A percentile compares a stretch with the other conserved stretches of the same genome.
Evolutionary conservation across 306 rosid species (phyloP).

Genomic region (Dicorynia guianensis): DNA sequence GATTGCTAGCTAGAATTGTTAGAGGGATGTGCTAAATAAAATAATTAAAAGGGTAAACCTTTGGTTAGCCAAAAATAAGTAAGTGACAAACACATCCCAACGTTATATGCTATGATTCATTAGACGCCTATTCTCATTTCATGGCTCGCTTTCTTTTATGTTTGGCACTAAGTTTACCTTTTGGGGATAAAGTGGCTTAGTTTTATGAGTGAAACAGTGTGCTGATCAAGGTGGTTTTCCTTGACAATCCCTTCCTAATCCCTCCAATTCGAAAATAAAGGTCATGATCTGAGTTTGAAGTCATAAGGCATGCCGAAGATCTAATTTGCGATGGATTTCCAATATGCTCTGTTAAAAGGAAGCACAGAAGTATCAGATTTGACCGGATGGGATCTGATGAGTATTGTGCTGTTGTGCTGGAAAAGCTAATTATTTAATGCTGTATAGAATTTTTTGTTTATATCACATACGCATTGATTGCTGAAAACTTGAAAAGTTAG

Average conservation of each 20-base stretch:
- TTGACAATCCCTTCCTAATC: not conserved
- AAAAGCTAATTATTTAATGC: not conserved
- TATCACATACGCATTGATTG: not conserved
- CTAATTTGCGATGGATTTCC: not conserved
- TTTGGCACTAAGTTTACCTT: not conserved
- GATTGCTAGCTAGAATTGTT: conserved; percentile 13
- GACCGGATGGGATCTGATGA: not conserved
- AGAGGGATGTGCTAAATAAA: conserved; percentile 10
- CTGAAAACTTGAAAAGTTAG: not conserved
- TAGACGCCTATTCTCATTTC: not conserved
- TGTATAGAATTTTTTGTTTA: conserved; percentile 2
- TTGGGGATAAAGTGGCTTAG: not conserved
- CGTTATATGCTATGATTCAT: too few species aligned
- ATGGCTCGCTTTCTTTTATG: not conserved
- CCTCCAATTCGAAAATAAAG: not conserved
- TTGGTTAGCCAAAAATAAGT: not conserved
- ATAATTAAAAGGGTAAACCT: not conserved
- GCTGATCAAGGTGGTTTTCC: conserved; percentile 6
- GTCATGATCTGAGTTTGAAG: conserved; percentile 9
- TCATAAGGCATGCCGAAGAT: not conserved
- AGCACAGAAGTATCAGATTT: not conserved
- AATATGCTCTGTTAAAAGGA: not conserved
- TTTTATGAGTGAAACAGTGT: not conserved
- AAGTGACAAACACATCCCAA: not conserved
- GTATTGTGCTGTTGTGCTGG: not conserved